Conservation (phyloP, 352 stramenopile species). For the Globisporangium paddicum region DNA sequence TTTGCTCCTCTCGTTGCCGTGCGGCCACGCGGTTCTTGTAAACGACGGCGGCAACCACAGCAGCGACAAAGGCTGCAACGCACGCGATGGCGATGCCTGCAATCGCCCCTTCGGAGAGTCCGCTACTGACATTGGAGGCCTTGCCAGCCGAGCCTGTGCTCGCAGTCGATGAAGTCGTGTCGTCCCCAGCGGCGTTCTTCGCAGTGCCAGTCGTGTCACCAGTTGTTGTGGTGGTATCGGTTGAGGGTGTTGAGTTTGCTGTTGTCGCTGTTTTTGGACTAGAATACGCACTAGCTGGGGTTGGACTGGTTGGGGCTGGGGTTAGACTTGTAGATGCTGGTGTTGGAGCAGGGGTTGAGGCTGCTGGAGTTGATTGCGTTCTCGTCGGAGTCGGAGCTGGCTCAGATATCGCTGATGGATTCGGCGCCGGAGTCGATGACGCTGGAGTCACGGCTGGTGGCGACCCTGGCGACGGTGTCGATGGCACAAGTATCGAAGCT, state of each 20-base stretch:
- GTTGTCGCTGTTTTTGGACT: no score
- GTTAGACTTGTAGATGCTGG: neutral
- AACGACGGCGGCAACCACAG: neutral
- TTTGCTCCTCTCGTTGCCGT: slow-evolving; percentile 2
- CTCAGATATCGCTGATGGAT: neutral
- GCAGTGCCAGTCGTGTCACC: neutral
- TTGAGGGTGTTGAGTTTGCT: neutral
- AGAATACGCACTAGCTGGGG: neutral
- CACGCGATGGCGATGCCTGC: slow-evolving; percentile 1
- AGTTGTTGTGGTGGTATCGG: neutral
- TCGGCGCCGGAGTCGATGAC: neutral
- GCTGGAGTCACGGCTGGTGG: no score
- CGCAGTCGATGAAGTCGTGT: neutral
- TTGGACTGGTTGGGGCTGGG: neutral
- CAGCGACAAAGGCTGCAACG: neutral
- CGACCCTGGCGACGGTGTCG: no score
- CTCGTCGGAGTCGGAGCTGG: neutral
- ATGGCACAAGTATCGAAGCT: no score
- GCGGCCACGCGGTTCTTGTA: slow-evolving; percentile 1
- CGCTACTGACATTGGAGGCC: neutral
- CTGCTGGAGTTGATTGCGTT: neutral
- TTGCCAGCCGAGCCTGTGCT: neutral
- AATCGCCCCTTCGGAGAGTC: neutral
- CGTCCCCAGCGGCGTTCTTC: neutral
- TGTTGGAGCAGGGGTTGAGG: neutral